Evolutionary conservation across 176 grass and related monocot species (phyloP).

Genomic region (Poa pratensis): DNA sequence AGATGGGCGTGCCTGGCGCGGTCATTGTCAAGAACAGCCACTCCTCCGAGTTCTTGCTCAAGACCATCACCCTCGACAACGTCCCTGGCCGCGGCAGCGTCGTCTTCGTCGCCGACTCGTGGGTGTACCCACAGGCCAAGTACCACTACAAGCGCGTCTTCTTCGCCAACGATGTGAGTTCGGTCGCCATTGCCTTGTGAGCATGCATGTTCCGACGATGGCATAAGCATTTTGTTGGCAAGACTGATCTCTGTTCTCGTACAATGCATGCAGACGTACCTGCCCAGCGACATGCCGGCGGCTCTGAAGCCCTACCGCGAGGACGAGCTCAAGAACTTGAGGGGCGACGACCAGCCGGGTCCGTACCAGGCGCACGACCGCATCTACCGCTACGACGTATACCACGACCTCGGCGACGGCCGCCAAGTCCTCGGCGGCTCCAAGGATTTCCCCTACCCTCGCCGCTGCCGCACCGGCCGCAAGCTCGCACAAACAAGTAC

Average conservation of each 20-base stretch:
- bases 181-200: no score
- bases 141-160: neutral
- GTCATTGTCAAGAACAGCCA: neutral
- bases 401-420: conserved; percentile 34
- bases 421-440: conserved; percentile 9
- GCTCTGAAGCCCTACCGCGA: conserved; percentile 22
- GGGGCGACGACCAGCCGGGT: neutral
- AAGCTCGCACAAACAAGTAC: neutral
- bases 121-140: neutral
- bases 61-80: neutral
- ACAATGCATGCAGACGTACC: no score
- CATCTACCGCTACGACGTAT: conserved; percentile 37
- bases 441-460: conserved; percentile 15
- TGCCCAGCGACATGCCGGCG: neutral
- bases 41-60: neutral
- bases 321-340: conserved; percentile 32
- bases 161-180: neutral
- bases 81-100: neutral
- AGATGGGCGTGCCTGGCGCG: neutral
- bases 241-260: neutral
- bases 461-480: conserved; percentile 22
- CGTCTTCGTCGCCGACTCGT: neutral
- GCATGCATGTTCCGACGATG: neutral
- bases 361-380: conserved; percentile 9
- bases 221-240: no score